phyloP scores from a whole-genome alignment of 805 yeast genomes.

The Pichia thaimueangensis region DNA sequence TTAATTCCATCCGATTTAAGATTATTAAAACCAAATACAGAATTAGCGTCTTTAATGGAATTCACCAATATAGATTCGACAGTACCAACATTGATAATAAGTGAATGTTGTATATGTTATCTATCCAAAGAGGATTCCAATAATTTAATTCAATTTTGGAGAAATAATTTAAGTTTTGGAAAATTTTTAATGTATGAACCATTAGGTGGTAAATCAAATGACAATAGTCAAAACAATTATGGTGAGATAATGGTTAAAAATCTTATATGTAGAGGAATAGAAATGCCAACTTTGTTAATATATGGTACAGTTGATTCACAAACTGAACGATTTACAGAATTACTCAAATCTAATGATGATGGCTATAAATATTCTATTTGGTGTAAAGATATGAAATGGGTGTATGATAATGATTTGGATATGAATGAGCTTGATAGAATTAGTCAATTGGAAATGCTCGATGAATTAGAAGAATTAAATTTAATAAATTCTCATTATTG shows the following conservation, averaged over 20 bases:
- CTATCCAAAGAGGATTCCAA: constrained; percentile 45
- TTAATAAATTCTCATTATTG: constrained; percentile 59
- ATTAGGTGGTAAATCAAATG: constrained; percentile 37
- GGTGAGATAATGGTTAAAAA: constrained; percentile 65
- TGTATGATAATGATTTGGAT: constrained; percentile 39
- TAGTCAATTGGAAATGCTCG: constrained; percentile 54
- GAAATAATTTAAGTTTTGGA: constrained; percentile 20
- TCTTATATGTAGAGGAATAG: constrained; percentile 53
- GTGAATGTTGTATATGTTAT: constrained; percentile 77
- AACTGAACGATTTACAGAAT: constrained; percentile 28
- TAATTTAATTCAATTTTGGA: constrained; percentile 39
- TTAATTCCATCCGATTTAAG: constrained; percentile 53
- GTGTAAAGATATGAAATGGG: constrained; percentile 41
- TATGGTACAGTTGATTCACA: constrained; percentile 44
- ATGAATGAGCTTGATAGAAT: constrained; percentile 38
- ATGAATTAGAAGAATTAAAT: constrained; percentile 67
- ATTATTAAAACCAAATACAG: constrained; percentile 14
- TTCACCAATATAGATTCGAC: constrained; percentile 18
- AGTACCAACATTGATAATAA: constrained; percentile 54
- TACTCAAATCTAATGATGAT: constrained; percentile 14
- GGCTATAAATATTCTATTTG: constrained; percentile 13
- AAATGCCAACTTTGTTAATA: constrained; percentile 48
- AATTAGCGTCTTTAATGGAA: not conserved
- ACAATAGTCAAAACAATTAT: constrained; percentile 33
- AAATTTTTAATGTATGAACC: constrained; percentile 61